These are phyloP conservation scores for Paramecium sonneborni DNA, from an alignment of 73 alveolate genomes.

Conservation along the genomic window DNA sequence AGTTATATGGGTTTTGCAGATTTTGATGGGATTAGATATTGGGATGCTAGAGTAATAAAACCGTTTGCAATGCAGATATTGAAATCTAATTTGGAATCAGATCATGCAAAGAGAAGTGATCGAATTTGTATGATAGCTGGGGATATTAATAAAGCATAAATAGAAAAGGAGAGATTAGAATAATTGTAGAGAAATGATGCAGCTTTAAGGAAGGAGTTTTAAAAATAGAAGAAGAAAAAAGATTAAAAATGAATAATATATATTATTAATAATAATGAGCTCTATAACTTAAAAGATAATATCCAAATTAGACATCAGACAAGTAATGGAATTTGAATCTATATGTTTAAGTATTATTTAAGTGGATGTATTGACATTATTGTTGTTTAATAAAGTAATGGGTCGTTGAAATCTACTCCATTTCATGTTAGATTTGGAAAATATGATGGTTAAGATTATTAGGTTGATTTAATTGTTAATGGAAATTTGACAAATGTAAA, in stretches of 20 bases:
- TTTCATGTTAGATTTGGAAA: conserved; percentile 95
- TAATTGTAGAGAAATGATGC: conserved; percentile 82
- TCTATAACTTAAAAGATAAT: background rate
- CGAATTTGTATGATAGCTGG: conserved; percentile 74
- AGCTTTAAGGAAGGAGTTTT: conserved; percentile 69
- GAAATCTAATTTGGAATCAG: conserved; percentile 71
- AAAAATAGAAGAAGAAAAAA: background rate
- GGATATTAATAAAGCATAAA: conserved; percentile 84
- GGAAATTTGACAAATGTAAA: conserved; percentile 77
- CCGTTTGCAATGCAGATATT: conserved; percentile 61
- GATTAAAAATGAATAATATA: background rate
- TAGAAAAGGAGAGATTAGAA: conserved; percentile 89
- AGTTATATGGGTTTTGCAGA: conserved; percentile 94
- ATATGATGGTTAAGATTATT: conserved; percentile 72
- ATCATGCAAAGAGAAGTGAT: conserved; percentile 85
- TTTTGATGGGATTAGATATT: conserved; percentile 92
- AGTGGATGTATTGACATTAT: conserved; percentile 95
- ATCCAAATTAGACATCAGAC: background rate
- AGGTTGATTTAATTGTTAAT: conserved; percentile 78
- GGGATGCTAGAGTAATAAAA: conserved; percentile 89
- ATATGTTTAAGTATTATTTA: background rate
- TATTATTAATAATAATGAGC: background rate
- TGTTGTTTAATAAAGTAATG: conserved; percentile 88
- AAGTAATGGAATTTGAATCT: background rate
- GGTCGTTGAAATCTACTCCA: conserved; percentile 86